Conservation (phyloP, 768 basidiomycete species). For the Phaffia tasmanica region DNA sequence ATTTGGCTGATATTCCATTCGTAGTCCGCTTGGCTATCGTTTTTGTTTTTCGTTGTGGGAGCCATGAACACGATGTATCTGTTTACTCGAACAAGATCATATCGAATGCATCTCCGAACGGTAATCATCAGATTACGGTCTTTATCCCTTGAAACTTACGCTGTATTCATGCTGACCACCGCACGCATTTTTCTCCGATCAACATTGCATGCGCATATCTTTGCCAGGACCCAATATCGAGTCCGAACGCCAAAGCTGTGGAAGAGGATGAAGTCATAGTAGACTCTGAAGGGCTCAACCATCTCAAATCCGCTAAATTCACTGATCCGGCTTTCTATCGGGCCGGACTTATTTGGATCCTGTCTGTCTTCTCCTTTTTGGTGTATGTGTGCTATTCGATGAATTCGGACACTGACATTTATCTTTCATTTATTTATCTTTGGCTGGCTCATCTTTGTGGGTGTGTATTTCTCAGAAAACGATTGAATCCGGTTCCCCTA, state of each 20-base stretch:
- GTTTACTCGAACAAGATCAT: conserved; percentile 18
- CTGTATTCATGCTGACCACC: background rate
- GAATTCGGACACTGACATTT: background rate
- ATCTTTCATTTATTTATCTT: conserved; percentile 3
- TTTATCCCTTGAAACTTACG: background rate
- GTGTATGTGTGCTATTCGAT: background rate
- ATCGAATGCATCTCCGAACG: conserved; percentile 18
- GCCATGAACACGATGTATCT: conserved; percentile 22
- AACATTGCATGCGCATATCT: too few species aligned
- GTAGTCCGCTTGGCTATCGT: conserved; percentile 19
- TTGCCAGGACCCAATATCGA: conserved; percentile 19
- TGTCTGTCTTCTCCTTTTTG: background rate
- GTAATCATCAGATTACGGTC: background rate
- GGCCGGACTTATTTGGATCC: too few species aligned
- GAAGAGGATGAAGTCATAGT: conserved; percentile 16
- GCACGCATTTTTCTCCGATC: background rate
- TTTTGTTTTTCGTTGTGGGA: conserved; percentile 12
- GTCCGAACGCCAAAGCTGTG: conserved; percentile 21
- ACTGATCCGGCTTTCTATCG: too few species aligned
- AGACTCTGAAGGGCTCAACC: background rate
- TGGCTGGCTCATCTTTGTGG: too few species aligned
- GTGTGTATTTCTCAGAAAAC: too few species aligned
- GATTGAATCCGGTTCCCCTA: conserved; percentile 4
- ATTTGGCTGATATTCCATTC: background rate
- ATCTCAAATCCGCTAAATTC: too few species aligned